Evolutionary conservation across 1,284 basidiomycete species (phyloP), one percentile per base, ranked within the genome.

Genomic region (Psilocybe mexicana): DNA sequence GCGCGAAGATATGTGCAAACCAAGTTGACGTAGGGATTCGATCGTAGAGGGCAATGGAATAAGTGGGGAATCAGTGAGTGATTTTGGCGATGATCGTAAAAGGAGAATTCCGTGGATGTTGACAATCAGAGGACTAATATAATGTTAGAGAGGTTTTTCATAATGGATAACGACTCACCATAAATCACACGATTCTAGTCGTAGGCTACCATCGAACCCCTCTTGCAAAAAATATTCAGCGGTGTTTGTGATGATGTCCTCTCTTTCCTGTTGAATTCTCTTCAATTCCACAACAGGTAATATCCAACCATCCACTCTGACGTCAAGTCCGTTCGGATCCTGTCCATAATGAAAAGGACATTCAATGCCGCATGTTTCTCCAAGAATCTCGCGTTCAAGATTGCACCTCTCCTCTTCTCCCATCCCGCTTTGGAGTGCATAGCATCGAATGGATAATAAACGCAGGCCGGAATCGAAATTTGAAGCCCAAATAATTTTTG

Each of bases 371-470:
- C 78, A 81, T 1, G 74, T 68, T 44, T 82, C 78, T 6, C 90
- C 90, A 3, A 95, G 72, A 7, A 84, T 71, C 49, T 82, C 72
- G 40, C 72, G 72, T 69, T 93, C 90, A 64, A 92, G 70, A 56
- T 81, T 81, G 36, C 84, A 80, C 28, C 92, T 80, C 61, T 89
- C 87, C 0, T 73, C 79, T 71, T 96, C 94, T 40, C 84, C 83
- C 87, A 94, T 92, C 1, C 86, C 82, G 52, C 80, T 82, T 65
- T 93, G 88, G 52, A 88, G 70, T 0, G 89, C 82, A 69, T 93
- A 90, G 63, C 90, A 91, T 24, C 85, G 81, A 43, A 94, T 86
- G 6, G 93, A 87, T 18, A 96, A 75, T 38, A 90, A 78, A 14
- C 84, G 82, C 7, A 86, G 82, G 0, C 84, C 90, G 40, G 72